Evolutionary conservation across 2,329 filamentous ascomycete genomes (phyloP).

Genomic region (Colletotrichum sp.): DNA sequence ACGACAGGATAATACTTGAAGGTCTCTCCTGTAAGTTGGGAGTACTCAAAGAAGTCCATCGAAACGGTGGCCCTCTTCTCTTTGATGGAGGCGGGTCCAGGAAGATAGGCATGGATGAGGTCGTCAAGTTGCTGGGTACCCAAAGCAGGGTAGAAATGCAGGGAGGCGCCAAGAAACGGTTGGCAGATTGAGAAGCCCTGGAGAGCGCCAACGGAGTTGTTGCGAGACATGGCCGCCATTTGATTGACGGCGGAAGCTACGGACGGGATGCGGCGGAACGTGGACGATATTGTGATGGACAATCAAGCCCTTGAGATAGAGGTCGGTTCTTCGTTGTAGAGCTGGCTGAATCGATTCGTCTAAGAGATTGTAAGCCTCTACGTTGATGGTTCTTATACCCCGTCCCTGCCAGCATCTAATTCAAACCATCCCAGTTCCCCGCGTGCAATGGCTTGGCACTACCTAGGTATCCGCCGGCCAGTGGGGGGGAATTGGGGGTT

Average conservation of each 20-base stretch:
- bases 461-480: background rate
- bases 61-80: slow-evolving; percentile 65
- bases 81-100: slow-evolving; percentile 56
- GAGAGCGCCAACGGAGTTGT: slow-evolving; percentile 36
- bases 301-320: background rate
- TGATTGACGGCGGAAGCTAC: background rate
- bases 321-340: background rate
- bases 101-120: slow-evolving; percentile 63
- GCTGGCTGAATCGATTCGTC: background rate
- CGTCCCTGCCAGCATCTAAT: background rate
- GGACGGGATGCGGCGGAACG: background rate
- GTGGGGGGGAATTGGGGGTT: background rate
- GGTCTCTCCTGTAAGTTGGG: slow-evolving; percentile 57
- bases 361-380: background rate
- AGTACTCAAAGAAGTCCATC: slow-evolving; percentile 64
- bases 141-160: slow-evolving; percentile 72
- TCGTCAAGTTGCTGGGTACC: slow-evolving; percentile 65
- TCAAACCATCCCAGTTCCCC: background rate
- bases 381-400: background rate
- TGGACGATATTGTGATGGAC: background rate
- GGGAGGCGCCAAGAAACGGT: slow-evolving; percentile 57
- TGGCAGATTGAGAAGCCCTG: slow-evolving; percentile 67
- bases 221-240: slow-evolving; percentile 41
- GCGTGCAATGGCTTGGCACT: background rate
- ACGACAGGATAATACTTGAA: slow-evolving; percentile 66